These are phyloP conservation scores for Heliamphora pulchella DNA, from an alignment of 179 eudicot genomes.

Conservation along the genomic window DNA sequence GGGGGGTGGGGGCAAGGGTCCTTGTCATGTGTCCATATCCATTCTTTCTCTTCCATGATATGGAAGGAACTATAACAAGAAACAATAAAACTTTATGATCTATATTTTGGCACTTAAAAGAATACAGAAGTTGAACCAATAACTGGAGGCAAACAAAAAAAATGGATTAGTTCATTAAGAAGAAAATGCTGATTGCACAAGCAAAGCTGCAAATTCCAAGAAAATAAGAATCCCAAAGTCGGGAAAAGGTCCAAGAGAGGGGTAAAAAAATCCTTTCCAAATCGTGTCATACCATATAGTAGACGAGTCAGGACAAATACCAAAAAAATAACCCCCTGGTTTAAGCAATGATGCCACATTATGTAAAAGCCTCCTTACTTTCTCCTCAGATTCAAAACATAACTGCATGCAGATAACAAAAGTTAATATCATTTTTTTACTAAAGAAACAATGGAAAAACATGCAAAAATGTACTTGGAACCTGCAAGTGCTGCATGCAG, in stretches of 20 bases:
- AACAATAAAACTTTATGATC: not conserved
- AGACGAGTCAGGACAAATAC: constrained; percentile 94
- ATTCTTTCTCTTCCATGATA: not conserved
- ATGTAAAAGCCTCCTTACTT: constrained; percentile 63
- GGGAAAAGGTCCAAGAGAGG: constrained; percentile 9
- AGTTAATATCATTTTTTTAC: not conserved
- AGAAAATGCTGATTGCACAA: not conserved
- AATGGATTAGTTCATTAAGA: not conserved
- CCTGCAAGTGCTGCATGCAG: constrained; percentile 99
- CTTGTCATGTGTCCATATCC: too few species aligned
- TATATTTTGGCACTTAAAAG: too few species aligned
- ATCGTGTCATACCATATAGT: constrained; percentile 77
- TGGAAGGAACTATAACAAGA: not conserved
- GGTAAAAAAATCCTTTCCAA: constrained; percentile 5
- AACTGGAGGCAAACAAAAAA: not conserved
- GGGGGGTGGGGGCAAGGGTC: too few species aligned
- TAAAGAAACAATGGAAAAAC: not conserved
- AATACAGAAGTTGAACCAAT: not conserved
- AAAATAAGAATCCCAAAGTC: not conserved
- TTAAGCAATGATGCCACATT: constrained; percentile 82
- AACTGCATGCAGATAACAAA: constrained; percentile 40
- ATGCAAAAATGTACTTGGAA: constrained; percentile 17
- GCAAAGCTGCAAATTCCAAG: not conserved
- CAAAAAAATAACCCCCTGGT: constrained; percentile 96
- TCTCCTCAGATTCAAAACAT: constrained; percentile 86